These are phyloP conservation scores for Blastobotrys indianensis DNA, from an alignment of 1,139 yeast genomes.

Conservation along the genomic window DNA sequence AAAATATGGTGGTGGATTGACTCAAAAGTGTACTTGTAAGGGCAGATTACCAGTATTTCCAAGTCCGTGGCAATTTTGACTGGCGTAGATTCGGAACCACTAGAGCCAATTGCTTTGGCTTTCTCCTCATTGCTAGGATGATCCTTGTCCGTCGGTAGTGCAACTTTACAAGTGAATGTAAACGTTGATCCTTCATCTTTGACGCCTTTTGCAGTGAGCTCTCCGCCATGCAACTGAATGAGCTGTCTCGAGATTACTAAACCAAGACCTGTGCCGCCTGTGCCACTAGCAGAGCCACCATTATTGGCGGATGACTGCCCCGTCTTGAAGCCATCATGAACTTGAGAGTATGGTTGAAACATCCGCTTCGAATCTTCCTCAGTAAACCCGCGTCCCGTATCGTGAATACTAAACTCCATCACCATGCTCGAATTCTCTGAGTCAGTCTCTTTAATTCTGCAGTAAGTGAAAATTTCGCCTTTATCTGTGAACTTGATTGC, in stretches of 20 bases:
- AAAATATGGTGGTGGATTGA: slow-evolving; percentile 32
- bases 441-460: slow-evolving; percentile 21
- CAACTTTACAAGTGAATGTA: slow-evolving; percentile 31
- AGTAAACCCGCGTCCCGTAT: slow-evolving; percentile 90
- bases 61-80: slow-evolving; percentile 15
- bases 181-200: slow-evolving; percentile 80
- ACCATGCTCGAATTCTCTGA: slow-evolving; percentile 35
- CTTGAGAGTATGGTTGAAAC: slow-evolving; percentile 90
- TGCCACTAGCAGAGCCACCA: slow-evolving; percentile 12
- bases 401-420: slow-evolving; percentile 66
- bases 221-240: slow-evolving; percentile 82
- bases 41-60: slow-evolving; percentile 29
- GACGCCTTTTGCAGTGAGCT: slow-evolving; percentile 60
- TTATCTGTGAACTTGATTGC: slow-evolving; percentile 76
- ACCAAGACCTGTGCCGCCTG: slow-evolving; percentile 74
- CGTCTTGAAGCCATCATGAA: slow-evolving; percentile 41
- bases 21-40: slow-evolving; percentile 27
- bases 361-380: slow-evolving; percentile 48
- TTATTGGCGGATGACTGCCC: slow-evolving; percentile 7
- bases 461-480: slow-evolving; percentile 51
- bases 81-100: slow-evolving; percentile 9
- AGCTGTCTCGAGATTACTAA: slow-evolving; percentile 79
- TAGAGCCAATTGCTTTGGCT: slow-evolving; percentile 15
- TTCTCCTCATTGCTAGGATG: slow-evolving; percentile 24
- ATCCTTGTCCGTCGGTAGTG: slow-evolving; percentile 27